Conservation (phyloP, 495 filamentous ascomycete species). For the Lasiosphaeriaceae sp. region DNA sequence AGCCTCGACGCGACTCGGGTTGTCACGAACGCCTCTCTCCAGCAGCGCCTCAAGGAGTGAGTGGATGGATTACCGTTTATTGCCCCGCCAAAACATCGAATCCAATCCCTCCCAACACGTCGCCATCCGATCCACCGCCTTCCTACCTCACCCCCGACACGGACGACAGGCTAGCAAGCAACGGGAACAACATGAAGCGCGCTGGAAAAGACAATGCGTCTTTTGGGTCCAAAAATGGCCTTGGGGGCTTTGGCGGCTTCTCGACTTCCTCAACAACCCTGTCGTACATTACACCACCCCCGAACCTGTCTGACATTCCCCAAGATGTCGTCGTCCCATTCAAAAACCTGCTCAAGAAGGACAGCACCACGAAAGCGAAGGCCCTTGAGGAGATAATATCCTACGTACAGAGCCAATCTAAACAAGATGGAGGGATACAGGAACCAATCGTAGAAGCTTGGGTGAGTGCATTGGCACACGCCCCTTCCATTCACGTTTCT, state of each 20-base stretch:
- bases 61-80: too few relatives aligned
- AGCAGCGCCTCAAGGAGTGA: too few relatives aligned
- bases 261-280: conserved; percentile 46
- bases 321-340: conserved; percentile 82
- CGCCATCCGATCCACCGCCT: too few relatives aligned
- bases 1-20: too few relatives aligned
- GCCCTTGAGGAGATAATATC: conserved; percentile 80
- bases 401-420: conserved; percentile 49
- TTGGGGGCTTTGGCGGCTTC: conserved; percentile 47
- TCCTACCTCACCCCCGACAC: too few relatives aligned
- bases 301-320: conserved; percentile 71
- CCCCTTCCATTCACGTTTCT: neutral
- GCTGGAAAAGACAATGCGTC: too few relatives aligned
- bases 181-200: too few relatives aligned
- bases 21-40: too few relatives aligned
- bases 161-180: too few relatives aligned
- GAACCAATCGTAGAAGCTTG: conserved; percentile 79
- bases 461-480: conserved; percentile 52
- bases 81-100: too few relatives aligned
- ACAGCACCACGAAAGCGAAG: conserved; percentile 88
- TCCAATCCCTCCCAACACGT: too few relatives aligned
- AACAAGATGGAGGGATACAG: conserved; percentile 56
- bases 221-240: neutral
- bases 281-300: conserved; percentile 84
- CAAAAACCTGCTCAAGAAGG: conserved; percentile 90